Conservation (phyloP, 2,329 filamentous ascomycete species). For the Ophiocordyceps camponoti-rufipedis region DNA sequence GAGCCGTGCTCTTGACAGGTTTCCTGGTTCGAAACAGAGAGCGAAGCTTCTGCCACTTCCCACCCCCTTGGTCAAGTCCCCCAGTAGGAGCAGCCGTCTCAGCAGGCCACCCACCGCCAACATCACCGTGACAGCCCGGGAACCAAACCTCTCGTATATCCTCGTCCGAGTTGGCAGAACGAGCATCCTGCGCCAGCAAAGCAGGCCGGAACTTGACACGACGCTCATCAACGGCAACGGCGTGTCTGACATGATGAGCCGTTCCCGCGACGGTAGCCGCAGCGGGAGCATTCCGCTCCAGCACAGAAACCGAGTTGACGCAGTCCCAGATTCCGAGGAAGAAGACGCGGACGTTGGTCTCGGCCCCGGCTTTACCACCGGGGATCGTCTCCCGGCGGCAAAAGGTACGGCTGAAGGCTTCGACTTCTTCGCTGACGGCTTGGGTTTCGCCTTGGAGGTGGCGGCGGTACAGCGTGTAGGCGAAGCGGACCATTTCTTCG, state of each 20-base stretch:
- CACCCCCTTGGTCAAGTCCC: constrained; percentile 7
- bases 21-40: constrained; percentile 17
- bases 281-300: constrained; percentile 18
- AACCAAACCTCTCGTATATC: constrained; percentile 35
- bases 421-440: constrained; percentile 15
- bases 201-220: constrained; percentile 36
- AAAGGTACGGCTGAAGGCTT: constrained; percentile 28
- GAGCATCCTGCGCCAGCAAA: constrained; percentile 23
- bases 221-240: constrained; percentile 33
- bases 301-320: constrained; percentile 29
- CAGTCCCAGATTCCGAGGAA: constrained; percentile 39
- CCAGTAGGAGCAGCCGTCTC: constrained; percentile 3
- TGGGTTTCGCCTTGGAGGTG: constrained; percentile 14
- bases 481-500: constrained; percentile 34
- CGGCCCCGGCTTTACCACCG: background rate
- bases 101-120: constrained; percentile 32
- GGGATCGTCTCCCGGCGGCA: constrained; percentile 17
- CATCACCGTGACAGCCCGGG: constrained; percentile 32
- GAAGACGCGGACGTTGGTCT: constrained; percentile 25
- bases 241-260: constrained; percentile 28
- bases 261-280: constrained; percentile 20
- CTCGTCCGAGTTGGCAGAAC: constrained; percentile 10
- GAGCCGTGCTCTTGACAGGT: constrained; percentile 11
- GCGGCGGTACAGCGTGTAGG: constrained; percentile 23
- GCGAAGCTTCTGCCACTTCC: constrained; percentile 15